phyloP scores from a whole-genome alignment of 2,329 filamentous ascomycete species.

The Penicillium paneum region DNA sequence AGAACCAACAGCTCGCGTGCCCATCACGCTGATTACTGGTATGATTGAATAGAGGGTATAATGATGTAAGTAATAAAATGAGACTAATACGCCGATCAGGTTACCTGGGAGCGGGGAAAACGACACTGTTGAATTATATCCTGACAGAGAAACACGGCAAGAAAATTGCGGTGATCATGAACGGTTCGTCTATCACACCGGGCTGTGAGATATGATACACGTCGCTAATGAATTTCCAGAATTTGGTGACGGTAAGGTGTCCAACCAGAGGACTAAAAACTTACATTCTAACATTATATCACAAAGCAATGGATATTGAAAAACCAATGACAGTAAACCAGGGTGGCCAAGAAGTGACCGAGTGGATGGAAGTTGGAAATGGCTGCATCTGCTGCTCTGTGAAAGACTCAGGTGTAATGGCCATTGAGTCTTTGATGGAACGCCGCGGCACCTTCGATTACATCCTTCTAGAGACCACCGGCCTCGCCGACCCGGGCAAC shows the following conservation, averaged over 20 bases:
- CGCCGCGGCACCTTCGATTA: conserved; percentile 94
- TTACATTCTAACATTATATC: conserved; percentile 1
- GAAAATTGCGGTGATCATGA: conserved; percentile 96
- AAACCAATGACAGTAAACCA: conserved; percentile 90
- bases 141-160: conserved; percentile 93
- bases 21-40: conserved; percentile 52
- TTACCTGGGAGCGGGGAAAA: conserved; percentile 94
- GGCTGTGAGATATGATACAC: not conserved
- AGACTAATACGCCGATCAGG: conserved; percentile 51
- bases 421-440: conserved; percentile 93
- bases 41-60: conserved; percentile 12
- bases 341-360: conserved; percentile 75
- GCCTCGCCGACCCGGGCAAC: conserved; percentile 91
- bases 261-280: not conserved
- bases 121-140: conserved; percentile 92
- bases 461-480: conserved; percentile 93
- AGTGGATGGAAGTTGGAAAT: conserved; percentile 95
- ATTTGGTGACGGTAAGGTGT: conserved; percentile 70
- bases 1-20: conserved; percentile 41
- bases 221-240: conserved; percentile 49
- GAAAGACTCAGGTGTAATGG: conserved; percentile 90
- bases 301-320: conserved; percentile 81
- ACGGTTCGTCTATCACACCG: conserved; percentile 54
- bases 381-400: conserved; percentile 98
- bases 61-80: not conserved